Base-by-base conservation (phyloP, 2,329 filamentous ascomycete species). In the Alternaria alternata region DNA sequence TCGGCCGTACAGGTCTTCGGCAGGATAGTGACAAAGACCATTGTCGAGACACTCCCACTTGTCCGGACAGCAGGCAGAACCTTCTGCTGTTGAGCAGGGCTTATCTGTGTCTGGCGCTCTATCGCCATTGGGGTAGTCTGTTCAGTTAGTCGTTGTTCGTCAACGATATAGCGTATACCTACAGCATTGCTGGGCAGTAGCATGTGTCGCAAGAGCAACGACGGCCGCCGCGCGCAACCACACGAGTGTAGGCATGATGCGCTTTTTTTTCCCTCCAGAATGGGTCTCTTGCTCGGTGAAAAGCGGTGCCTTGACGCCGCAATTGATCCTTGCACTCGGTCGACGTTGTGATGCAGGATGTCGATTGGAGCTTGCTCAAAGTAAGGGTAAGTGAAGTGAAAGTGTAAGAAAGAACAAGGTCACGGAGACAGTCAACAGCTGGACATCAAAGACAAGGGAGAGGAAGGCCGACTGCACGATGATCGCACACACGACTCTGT, bases 41-140 rank as follows among this genome's bases (percentile, higher is more conserved):
- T 78, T 78, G 61, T 76, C 72, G 32, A 78, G 69, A 47, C 76
- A 78, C 51, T 75, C 30, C 75, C 75, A 78, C 12, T 70, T 75
- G 18, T 75, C 66, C 6, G 76, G 76, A 51, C 76, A 78, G 63
- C 76, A 78, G 5, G 75, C 74, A 9, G 75, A 70, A 18, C 74
- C 75, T 54, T 72, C 53, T 49, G 61, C 69, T n/a, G 70, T 68
- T 3, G 75, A 75, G 61, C 76, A 78, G 30, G 76, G 68, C 51
- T 75, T 73, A 48, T 78, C 76, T 26, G 68, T 65, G 16, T 66
- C 59, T 12, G 71, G 57, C 11, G 75, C 73, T 47, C 62, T 18
- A 7, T 47, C 52, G 42, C 76, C 76, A 54, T 76, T 74, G 24
- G 74, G 74, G 44, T 78, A 78, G 66, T 78, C 76, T 78, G 56